A percentile compares a stretch with the other conserved stretches of the same genome.
Evolutionary conservation across 495 filamentous ascomycete species (phyloP).

Genomic region (Talaromyces wortmannii): DNA sequence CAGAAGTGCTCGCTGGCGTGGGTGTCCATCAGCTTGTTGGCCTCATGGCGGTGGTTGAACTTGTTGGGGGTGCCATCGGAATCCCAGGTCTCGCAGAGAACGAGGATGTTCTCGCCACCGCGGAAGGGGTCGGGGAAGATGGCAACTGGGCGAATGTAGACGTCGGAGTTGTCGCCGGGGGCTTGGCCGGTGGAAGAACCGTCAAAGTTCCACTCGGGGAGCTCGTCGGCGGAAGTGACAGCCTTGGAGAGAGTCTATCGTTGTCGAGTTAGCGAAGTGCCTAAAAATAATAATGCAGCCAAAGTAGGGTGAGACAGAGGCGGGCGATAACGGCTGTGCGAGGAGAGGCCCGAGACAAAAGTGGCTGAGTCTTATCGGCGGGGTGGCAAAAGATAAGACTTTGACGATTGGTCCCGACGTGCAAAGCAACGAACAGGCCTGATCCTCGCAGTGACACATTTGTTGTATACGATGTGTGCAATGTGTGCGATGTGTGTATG

Average conservation of each 20-base stretch:
- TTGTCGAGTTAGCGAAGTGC: neutral
- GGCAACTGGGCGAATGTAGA: constrained; percentile 90
- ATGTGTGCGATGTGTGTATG: neutral
- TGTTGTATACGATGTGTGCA: neutral
- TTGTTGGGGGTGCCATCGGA: constrained; percentile 95
- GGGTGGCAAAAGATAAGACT: constrained; percentile 1
- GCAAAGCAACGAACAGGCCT: neutral
- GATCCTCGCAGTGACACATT: neutral
- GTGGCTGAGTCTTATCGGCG: constrained; percentile 19
- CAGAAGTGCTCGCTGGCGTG: constrained; percentile 79
- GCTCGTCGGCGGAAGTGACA: constrained; percentile 60
- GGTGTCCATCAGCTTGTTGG: constrained; percentile 79
- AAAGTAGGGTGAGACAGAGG: neutral
- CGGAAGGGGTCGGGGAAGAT: constrained; percentile 94
- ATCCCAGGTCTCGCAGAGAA: constrained; percentile 95
- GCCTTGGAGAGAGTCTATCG: constrained; percentile 71
- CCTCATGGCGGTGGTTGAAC: constrained; percentile 94
- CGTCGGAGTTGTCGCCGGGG: constrained; percentile 92
- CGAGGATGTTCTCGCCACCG: constrained; percentile 75
- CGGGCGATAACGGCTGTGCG: neutral
- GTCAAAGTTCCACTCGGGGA: constrained; percentile 99
- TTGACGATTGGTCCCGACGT: neutral
- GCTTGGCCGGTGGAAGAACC: constrained; percentile 93
- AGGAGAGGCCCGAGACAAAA: neutral
- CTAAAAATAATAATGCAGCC: constrained; percentile 6